phyloP scores from a whole-genome alignment of 2,329 filamentous ascomycete genomes.

The Microcyclospora tardicrescens region DNA sequence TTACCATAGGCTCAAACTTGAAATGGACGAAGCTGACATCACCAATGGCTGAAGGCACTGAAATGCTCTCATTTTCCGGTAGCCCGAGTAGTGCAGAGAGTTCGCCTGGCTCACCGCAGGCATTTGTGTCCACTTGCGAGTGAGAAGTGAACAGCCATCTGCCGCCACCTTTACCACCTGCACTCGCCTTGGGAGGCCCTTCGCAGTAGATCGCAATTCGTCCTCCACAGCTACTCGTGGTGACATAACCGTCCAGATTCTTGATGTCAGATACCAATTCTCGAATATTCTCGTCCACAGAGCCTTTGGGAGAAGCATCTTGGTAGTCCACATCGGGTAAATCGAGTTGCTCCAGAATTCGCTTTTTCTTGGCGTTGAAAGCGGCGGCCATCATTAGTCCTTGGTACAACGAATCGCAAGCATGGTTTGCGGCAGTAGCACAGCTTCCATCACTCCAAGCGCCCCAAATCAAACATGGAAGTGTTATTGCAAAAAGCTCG shows the following conservation, averaged over 20 bases:
- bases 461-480: no score
- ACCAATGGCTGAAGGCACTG: conserved; percentile 1
- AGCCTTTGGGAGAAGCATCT: conserved; percentile 81
- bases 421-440: no score
- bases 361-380: conserved; percentile 48
- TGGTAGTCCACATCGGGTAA: conserved; percentile 59
- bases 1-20: conserved; percentile 91
- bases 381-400: conserved; percentile 9
- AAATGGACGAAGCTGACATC: conserved; percentile 51
- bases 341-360: conserved; percentile 58
- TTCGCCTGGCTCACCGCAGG: neutral
- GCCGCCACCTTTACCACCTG: conserved; percentile 76
- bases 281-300: conserved; percentile 66
- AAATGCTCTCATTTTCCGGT: neutral
- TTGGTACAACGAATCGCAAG: no score
- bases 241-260: conserved; percentile 58
- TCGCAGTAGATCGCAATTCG: conserved; percentile 80
- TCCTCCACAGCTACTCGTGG: conserved; percentile 86
- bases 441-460: no score
- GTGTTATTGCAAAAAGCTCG: no score
- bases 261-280: conserved; percentile 72
- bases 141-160: conserved; percentile 84
- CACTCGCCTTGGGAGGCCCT: conserved; percentile 46
- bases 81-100: conserved; percentile 9
- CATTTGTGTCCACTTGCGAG: conserved; percentile 42